Evolutionary conservation across 2,329 filamentous ascomycete genomes (phyloP), one percentile per base, ranked within the genome.

Genomic region (Trichoderma sp.): DNA sequence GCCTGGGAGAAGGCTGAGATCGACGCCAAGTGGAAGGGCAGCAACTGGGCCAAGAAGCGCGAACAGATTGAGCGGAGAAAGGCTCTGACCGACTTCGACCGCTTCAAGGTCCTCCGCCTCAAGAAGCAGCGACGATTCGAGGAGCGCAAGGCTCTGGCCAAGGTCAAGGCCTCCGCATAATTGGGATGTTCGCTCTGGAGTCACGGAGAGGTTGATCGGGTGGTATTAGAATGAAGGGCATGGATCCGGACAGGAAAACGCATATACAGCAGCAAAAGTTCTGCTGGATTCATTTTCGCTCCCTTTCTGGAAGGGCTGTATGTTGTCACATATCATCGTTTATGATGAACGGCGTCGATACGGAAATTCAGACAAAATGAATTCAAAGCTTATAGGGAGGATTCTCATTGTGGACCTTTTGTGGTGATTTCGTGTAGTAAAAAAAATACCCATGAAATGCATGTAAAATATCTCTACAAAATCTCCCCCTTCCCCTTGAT

Each of bases 91-190:
- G 96, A 99, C 89, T 99, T 99, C 82, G 96, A 99, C 88, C 91
- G 96, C 84, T 99, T 98, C 93, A 97, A 99, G 92, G 96, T 98
- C 79, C 88, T 98, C 90, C 91, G 95, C 85, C 88, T 98, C 86
- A 96, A 95, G 91, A 99, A 99, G 91, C 94, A 97, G 91, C 93
- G 94, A 83, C 92, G 94, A 83, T 98, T 96, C 86, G 94, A 97
- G 89, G 91, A 97, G 85, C 91, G 91, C 86, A 98, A 97, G 91
- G 91, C 93, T 79, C 88, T 96, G 81, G 93, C 94, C 82, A 97
- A 97, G 90, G 86, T 97, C 85, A 92, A 91, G 87, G 90, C 91
- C 78, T 85, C 90, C 78, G 90, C 91, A 83, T 93, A 91, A 85
- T 81, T 79, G 73, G 72, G 63, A 54, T 75, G 52, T 68, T 69